These are phyloP conservation scores for Meyerozyma smithsonii DNA, from an alignment of 1,139 yeast genomes.

Conservation along the genomic window DNA sequence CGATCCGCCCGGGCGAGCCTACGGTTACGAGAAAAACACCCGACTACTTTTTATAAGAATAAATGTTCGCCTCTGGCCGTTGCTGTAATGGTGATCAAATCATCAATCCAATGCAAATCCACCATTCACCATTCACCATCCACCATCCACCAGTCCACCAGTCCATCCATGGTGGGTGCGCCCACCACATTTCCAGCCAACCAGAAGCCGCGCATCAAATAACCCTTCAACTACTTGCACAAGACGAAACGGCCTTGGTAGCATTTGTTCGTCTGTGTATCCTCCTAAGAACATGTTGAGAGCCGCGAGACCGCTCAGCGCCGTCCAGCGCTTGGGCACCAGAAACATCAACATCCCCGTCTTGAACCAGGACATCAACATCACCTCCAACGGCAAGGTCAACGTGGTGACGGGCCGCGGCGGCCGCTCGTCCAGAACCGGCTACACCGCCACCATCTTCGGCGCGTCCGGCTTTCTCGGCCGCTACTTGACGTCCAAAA, in stretches of 20 bases:
- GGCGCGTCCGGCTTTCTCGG: conserved; percentile 84
- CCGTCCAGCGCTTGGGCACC: conserved; percentile 16
- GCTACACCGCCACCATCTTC: conserved; percentile 84
- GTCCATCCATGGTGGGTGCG: neutral
- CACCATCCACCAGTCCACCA: too few relatives aligned
- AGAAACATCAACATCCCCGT: conserved; percentile 41
- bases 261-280: neutral
- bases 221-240: neutral
- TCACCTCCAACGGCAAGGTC: conserved; percentile 74
- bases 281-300: conserved; percentile 23
- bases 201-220: conserved; percentile 2
- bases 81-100: too few relatives aligned
- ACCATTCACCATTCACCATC: too few relatives aligned
- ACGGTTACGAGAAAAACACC: conserved; percentile 93
- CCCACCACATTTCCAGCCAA: conserved; percentile 1
- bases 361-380: conserved; percentile 58
- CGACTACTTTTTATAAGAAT: conserved; percentile 71
- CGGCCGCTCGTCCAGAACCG: conserved; percentile 86
- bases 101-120: too few relatives aligned
- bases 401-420: conserved; percentile 68
- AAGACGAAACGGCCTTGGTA: neutral
- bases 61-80: too few relatives aligned
- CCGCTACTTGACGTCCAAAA: conserved; percentile 62
- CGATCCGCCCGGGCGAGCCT: conserved; percentile 94
- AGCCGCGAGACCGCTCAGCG: conserved; percentile 16